Conservation (phyloP, 2,329 filamentous ascomycete genomes). For the Alternaria conjuncta region DNA sequence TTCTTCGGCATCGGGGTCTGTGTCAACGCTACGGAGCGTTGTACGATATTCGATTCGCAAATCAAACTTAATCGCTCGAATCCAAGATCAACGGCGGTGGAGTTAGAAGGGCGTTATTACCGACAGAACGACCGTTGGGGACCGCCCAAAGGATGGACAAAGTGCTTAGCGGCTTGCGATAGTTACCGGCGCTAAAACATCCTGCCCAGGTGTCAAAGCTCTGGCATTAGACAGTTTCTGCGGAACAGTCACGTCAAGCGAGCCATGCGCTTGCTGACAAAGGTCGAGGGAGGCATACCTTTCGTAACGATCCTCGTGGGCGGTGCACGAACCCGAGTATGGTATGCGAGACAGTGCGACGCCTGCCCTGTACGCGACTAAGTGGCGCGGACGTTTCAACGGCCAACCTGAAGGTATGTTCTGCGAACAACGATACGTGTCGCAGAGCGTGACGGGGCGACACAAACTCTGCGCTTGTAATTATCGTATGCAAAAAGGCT, state of each 20-base stretch:
- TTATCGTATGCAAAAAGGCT: neutral
- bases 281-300: neutral
- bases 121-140: slow-evolving; percentile 18
- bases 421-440: neutral
- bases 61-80: slow-evolving; percentile 3
- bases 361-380: neutral
- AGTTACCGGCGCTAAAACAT: slow-evolving; percentile 24
- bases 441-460: neutral
- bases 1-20: neutral
- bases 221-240: slow-evolving; percentile 19
- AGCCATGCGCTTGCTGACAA: neutral
- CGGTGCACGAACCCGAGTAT: slow-evolving; percentile 2
- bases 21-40: neutral
- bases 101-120: slow-evolving; percentile 5
- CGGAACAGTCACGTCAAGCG: slow-evolving; percentile 1
- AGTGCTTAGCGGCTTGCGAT: slow-evolving; percentile 20
- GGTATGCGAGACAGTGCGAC: neutral
- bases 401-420: neutral
- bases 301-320: neutral
- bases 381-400: neutral
- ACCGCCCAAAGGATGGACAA: slow-evolving; percentile 12
- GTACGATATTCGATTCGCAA: neutral
- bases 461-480: neutral
- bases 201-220: slow-evolving; percentile 11
- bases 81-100: neutral